Evolutionary conservation across 345 rosid genomes (phyloP), one percentile per base, ranked within the genome.

Genomic region (Sonneratia caseolaris): DNA sequence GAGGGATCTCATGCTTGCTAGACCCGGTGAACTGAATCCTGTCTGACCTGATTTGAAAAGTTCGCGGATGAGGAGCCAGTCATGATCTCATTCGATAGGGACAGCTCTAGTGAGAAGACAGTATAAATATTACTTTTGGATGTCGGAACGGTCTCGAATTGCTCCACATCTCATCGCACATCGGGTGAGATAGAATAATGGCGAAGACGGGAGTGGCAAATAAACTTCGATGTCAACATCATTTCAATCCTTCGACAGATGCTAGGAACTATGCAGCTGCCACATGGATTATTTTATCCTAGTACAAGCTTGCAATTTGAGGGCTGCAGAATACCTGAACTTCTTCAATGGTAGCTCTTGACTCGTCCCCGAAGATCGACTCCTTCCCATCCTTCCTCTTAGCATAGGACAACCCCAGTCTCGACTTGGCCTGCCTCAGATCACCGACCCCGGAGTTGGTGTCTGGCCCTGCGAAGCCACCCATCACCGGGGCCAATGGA

Each of bases 381-480:
- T 81, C 88, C 73, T 85, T 89, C 36, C 92, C 91, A 74, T 91
- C 93, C 69, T 75, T 81, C 78, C 93, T 87, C 82, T 87, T 93
- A 21, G 88, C 92, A 81, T 89, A 93, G 48, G 97, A 89, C 79
- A 89, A 79, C 3, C 96, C 96, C 77, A 91, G 77, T 79, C 97
- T 87, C 70, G 96, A 91, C 85, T 85, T 89, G 21, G 89, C 96
- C 77, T 84, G 89, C 74, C 91, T 88, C 75, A 93, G 72, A 75
- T 91, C 88, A 64, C 97, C 96, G 37, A 88, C 73, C 9, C 96
- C 97, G 0, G 96, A 89, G 70, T 85, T 91, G 7, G 94, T 84
- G 72, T 89, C 97, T 0, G 91, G 97, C 32, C 98, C 92, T 0
- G 98, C 81, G 55, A 93, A 89, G 22, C 91, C 94, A 0, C 94